Percentiles rank a stretch among this genome's conserved stretches.
These are phyloP conservation scores for Pythium rhizo-oryzae DNA, from an alignment of 352 stramenopile genomes.

Conservation along the genomic window DNA sequence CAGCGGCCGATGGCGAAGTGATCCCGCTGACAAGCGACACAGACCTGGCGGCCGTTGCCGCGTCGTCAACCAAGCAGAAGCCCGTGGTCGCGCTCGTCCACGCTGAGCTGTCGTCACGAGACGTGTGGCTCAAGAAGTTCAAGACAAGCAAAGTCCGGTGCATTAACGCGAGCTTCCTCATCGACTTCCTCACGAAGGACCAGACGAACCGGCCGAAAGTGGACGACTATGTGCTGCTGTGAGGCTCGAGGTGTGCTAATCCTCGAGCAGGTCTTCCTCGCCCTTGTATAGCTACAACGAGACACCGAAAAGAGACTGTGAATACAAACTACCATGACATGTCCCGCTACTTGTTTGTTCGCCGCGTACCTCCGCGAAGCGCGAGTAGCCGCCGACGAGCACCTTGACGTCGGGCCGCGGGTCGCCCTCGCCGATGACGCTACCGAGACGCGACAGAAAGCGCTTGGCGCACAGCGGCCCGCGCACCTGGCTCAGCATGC, in stretches of 20 bases:
- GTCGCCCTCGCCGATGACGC: constrained; percentile 45
- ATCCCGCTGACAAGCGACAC: constrained; percentile 60
- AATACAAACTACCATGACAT: not conserved
- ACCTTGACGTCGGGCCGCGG: constrained; percentile 63
- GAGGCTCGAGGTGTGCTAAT: not conserved
- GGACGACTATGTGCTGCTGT: constrained; percentile 53
- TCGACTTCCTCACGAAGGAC: constrained; percentile 88
- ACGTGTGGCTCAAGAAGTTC: constrained; percentile 79
- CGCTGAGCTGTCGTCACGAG: constrained; percentile 51
- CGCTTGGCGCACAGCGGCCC: constrained; percentile 78
- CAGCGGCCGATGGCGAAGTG: constrained; percentile 55
- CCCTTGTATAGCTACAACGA: constrained; percentile 24
- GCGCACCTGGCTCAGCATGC: constrained; percentile 88
- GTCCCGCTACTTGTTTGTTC: not conserved
- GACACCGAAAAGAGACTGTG: not conserved
- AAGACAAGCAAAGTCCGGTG: constrained; percentile 62
- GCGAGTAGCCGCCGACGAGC: constrained; percentile 72
- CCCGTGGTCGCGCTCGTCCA: constrained; percentile 68
- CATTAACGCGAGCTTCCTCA: constrained; percentile 80
- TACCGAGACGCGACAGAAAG: constrained; percentile 65
- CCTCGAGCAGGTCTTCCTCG: constrained; percentile 30
- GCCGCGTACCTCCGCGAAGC: constrained; percentile 53
- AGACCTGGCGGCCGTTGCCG: constrained; percentile 43
- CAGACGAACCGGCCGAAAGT: constrained; percentile 53
- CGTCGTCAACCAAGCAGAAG: constrained; percentile 39